Evolutionary conservation across 139 green algal genomes (phyloP), one percentile per base, ranked within the genome.

Genomic region (Marvania coccoides): DNA sequence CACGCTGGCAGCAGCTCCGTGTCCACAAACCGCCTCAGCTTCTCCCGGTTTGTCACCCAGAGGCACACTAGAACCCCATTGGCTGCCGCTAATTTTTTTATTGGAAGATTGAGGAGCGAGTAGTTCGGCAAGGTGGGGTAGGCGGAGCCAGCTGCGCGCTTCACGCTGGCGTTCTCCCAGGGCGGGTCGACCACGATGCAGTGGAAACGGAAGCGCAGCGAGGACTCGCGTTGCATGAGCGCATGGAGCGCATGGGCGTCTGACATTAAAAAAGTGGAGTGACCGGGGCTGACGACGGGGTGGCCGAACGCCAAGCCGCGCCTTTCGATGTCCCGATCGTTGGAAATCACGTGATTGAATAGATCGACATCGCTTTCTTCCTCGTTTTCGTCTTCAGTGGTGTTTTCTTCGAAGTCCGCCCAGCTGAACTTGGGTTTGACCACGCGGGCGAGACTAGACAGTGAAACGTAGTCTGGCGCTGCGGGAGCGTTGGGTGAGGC

Each of bases 41-140:
- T 79, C 71, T 85, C 82, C 6, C 88, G 67, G 39, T 94, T 95
- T 26, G 88, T 95, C 35, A 95, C 64, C 88, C 88, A 95, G 51
- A 95, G 55, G 5, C 74, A 78, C 39, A 95, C 65, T 47, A 95
- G 35, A 14, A 69, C 77, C 28, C 76, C 69, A n/a, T n/a, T n/a
- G 24, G 63, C 5, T 36, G 58, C 39, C 58, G 38, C 7, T 4
- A 91, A 68, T 34, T 65, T 45, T 4, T 29, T 61, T 19, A 88
- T 37, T 6, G 84, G 84, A 29, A 91, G 39, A 19, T 30, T 39
- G 59, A 91, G 76, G 45, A 93, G 75, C 53, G 86, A 65, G 33
- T 73, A 63, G 4, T 79, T 77, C 37, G 83, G 76, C 38, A 94
- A 73, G 1, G 67, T 94, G 30, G 58, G 30, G 62, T 93, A 92